Evolutionary conservation across 140 eudicot genomes (phyloP), one percentile per base, ranked within the genome.

Genomic region (Oenanthe javanica): DNA sequence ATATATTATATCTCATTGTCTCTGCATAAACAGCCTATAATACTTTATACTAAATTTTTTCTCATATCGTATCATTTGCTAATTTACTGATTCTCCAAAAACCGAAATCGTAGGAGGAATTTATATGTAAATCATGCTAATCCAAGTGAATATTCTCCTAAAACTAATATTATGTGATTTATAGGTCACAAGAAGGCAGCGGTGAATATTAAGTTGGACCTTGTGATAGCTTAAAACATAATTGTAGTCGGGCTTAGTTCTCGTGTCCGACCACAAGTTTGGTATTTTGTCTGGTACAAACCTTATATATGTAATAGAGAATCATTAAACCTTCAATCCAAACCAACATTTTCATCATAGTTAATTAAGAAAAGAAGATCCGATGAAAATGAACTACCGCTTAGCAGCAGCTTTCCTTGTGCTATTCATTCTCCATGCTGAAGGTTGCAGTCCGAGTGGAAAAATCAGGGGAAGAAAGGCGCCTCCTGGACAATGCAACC

Each of bases 371-470:
- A 42, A 12, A 13, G n/a, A 40, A 5, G 51, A 38, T 4, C 0
- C 0, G 6, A 43, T 16, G 25, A 72, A 36, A 0, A 38, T 4
- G 50, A 15, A 45, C 7, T 42, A 40, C 77, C 10, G 19, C 27
- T 40, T 40, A 45, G 51, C 36, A 43, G 51, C 52, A 43, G 23
- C 9, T 8, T 42, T 43, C 43, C 16, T 72, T 45, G 27, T 72
- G 6, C 3, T 72, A 7, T 19, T 72, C 6, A 72, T 72, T 42
- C 77, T 72, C 7, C 36, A 72, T 8, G 51, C 77, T 42, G 16
- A 72, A 19, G 77, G 50, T 36, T 71, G 76, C n/a, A 71, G 76
- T 38, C 76, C 76, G 2, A 72, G 77, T 72, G 77, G 77, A 18
- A 72, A 72, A 42, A 43, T 42, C 38, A 18, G 52, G 51, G 77